phyloP scores from a whole-genome alignment of 1,139 yeast genomes.

The Debaryomyces subglobosus region DNA sequence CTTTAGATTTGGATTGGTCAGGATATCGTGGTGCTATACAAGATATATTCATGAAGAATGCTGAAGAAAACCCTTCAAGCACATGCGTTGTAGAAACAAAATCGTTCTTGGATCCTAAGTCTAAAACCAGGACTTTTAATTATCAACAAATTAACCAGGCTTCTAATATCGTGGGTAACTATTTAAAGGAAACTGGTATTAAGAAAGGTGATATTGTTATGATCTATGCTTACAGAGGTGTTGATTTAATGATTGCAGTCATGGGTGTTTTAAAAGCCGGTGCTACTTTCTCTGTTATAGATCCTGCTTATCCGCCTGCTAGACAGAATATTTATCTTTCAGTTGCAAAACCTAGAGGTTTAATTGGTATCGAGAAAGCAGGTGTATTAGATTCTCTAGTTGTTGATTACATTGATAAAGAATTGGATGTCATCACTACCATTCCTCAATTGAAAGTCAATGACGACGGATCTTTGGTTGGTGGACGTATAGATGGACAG shows the following conservation, averaged over 20 bases:
- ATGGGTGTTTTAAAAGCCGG: constrained; percentile 98
- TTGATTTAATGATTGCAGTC: constrained; percentile 93
- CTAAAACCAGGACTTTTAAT: constrained; percentile 71
- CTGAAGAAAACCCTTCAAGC: constrained; percentile 79
- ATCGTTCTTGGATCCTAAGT: constrained; percentile 56
- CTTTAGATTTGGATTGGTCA: constrained; percentile 83
- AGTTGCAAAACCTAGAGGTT: constrained; percentile 91
- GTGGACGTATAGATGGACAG: constrained; percentile 45
- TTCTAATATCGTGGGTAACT: constrained; percentile 92
- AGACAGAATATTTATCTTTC: constrained; percentile 90
- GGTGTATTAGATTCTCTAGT: constrained; percentile 80
- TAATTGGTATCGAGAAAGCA: constrained; percentile 88
- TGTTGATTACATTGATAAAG: constrained; percentile 69
- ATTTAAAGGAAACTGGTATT: constrained; percentile 78
- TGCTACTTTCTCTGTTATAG: constrained; percentile 96
- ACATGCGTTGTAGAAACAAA: constrained; percentile 92
- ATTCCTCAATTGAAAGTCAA: constrained; percentile 77
- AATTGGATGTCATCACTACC: constrained; percentile 70
- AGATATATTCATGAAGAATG: constrained; percentile 87
- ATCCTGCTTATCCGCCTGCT: constrained; percentile 98
- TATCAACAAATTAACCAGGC: constrained; percentile 89
- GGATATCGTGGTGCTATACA: constrained; percentile 94
- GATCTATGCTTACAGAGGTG: constrained; percentile 98
- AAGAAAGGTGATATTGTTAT: constrained; percentile 91
- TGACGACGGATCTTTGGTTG: constrained; percentile 75